Conservation (phyloP, 768 basidiomycete genomes). For the Melanogaster broomeanus region DNA sequence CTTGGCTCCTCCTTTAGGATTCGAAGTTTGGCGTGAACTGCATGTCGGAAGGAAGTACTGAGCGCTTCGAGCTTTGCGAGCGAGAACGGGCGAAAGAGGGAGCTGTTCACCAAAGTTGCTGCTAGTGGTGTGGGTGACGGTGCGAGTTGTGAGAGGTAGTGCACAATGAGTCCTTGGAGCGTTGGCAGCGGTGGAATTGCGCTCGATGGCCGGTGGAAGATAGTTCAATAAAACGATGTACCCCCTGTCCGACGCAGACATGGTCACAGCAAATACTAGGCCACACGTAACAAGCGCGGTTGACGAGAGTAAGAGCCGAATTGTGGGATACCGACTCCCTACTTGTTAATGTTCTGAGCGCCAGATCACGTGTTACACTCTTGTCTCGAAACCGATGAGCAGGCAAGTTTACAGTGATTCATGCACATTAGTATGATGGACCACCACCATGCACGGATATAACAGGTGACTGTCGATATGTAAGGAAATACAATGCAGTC, state of each 20-base stretch:
- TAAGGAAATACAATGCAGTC: constrained; percentile 1
- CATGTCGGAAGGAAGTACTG: constrained; percentile 29
- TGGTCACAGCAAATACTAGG: not conserved
- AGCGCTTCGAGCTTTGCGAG: constrained; percentile 30
- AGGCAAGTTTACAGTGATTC: no score
- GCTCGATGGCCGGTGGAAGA: constrained; percentile 27
- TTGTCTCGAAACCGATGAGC: not conserved
- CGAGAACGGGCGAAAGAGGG: constrained; percentile 32
- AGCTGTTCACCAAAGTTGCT: constrained; percentile 32
- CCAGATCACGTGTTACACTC: no score
- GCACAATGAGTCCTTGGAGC: constrained; percentile 27
- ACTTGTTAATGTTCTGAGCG: no score
- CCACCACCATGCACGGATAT: no score
- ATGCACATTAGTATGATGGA: no score
- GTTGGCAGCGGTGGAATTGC: constrained; percentile 16
- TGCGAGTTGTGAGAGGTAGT: constrained; percentile 28
- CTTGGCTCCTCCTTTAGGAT: constrained; percentile 30
- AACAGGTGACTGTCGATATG: no score
- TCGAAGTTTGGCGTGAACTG: constrained; percentile 29
- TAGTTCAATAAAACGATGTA: constrained; percentile 27
- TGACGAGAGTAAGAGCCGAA: constrained; percentile 19
- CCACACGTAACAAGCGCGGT: constrained; percentile 12
- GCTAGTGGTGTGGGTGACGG: constrained; percentile 35
- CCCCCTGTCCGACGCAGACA: constrained; percentile 13
- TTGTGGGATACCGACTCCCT: not conserved